A percentile compares a stretch with the other conserved stretches of the same genome.
These are phyloP conservation scores for Colletotrichum magnum DNA, from an alignment of 2,329 filamentous ascomycete genomes.

Conservation along the genomic window DNA sequence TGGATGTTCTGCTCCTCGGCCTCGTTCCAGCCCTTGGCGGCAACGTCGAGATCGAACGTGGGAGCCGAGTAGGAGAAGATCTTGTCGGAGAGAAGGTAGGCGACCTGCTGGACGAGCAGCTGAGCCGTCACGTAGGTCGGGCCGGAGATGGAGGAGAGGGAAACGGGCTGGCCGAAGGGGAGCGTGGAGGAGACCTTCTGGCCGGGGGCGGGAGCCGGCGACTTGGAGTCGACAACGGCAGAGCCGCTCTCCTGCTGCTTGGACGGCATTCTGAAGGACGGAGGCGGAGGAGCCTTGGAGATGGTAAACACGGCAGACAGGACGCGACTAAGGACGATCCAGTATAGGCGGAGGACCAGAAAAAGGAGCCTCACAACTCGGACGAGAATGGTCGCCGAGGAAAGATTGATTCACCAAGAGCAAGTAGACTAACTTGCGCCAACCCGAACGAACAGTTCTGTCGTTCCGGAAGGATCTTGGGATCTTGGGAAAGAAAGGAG, in stretches of 20 bases:
- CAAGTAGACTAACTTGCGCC: conserved; percentile 31
- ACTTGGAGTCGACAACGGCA: conserved; percentile 48
- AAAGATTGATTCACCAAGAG: conserved; percentile 33
- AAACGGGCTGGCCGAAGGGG: conserved; percentile 69
- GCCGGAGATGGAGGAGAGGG: conserved; percentile 78
- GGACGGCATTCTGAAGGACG: conserved; percentile 43
- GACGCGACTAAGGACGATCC: conserved; percentile 28
- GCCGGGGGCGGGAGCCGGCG: conserved; percentile 50
- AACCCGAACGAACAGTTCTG: conserved; percentile 31
- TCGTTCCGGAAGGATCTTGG: conserved; percentile 32
- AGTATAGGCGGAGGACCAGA: conserved; percentile 27
- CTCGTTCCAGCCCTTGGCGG: conserved; percentile 82
- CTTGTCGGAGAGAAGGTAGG: conserved; percentile 95
- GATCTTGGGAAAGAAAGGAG: conserved; percentile 13
- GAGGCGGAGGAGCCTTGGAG: conserved; percentile 11
- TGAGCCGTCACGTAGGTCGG: conserved; percentile 95
- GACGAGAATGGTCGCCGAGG: conserved; percentile 30
- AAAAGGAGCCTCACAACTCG: conserved; percentile 28
- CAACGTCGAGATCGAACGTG: conserved; percentile 90
- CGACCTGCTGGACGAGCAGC: conserved; percentile 94
- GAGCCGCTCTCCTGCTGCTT: conserved; percentile 56
- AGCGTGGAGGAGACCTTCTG: conserved; percentile 65
- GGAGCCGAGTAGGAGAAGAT: conserved; percentile 97
- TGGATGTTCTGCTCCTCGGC: conserved; percentile 83
- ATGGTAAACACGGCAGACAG: conserved; percentile 26